A percentile compares a stretch with the other conserved stretches of the same genome.
Conservation (phyloP, 2,329 filamentous ascomycete genomes). For the Colletotrichum sp. region DNA sequence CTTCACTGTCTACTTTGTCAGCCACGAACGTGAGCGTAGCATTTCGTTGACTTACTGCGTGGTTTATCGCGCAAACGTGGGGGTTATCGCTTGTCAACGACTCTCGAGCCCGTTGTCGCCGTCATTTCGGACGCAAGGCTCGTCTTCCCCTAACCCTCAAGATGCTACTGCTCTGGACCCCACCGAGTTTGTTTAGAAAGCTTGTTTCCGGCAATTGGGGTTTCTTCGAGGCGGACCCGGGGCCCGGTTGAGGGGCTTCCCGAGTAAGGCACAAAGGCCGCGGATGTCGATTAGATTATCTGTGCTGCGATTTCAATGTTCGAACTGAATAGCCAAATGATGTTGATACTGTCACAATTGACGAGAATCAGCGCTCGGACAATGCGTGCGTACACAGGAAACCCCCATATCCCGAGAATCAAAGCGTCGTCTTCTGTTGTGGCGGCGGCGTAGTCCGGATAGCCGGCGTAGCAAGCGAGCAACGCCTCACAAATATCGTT, state of each 20-base stretch:
- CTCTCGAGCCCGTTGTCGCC: not conserved
- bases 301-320: not conserved
- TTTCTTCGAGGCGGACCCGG: not conserved
- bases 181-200: not conserved
- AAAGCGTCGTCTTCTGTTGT: not conserved
- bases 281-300: not conserved
- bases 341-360: not conserved
- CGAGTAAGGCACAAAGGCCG: not conserved
- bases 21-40: not conserved
- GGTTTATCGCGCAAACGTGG: not conserved
- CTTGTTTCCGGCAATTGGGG: slow-evolving; percentile 9
- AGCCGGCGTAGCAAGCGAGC: not conserved
- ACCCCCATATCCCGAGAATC: not conserved
- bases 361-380: not conserved
- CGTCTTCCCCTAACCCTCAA: not conserved
- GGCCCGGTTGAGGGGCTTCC: not conserved
- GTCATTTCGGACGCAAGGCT: not conserved
- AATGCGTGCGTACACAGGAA: not conserved
- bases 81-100: not conserved
- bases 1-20: not conserved
- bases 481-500: not conserved
- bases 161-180: not conserved
- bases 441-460: not conserved
- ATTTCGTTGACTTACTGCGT: not conserved
- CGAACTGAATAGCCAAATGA: not conserved